Evolutionary conservation across 495 filamentous ascomycete genomes (phyloP).

Genomic region (Saxophila tyrrhenica): DNA sequence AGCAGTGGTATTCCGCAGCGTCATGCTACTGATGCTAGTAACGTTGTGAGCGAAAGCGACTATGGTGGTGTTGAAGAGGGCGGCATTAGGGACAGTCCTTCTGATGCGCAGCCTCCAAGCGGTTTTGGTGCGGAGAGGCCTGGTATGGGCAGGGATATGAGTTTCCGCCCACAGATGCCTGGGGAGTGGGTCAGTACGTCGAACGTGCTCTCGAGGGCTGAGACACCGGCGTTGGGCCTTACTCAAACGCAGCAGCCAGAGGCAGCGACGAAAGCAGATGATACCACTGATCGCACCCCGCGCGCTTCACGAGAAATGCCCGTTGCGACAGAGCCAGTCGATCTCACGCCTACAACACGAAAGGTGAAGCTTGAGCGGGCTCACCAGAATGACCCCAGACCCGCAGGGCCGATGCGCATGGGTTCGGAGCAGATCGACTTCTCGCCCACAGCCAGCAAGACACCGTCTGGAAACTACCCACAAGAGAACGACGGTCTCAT

Average conservation of each 20-base stretch:
- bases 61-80: neutral
- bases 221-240: constrained; percentile 6
- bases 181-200: constrained; percentile 50
- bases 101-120: neutral
- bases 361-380: neutral
- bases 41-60: neutral
- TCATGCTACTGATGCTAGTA: neutral
- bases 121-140: neutral
- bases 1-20: neutral
- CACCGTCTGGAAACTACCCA: neutral
- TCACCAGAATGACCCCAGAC: neutral
- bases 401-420: neutral
- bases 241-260: neutral
- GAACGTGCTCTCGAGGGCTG: constrained; percentile 22
- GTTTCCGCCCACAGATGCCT: constrained; percentile 49
- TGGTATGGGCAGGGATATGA: constrained; percentile 16
- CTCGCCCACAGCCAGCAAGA: neutral
- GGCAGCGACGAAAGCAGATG: neutral
- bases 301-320: constrained; percentile 6
- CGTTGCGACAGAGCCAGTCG: constrained; percentile 14
- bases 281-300: neutral
- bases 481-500: neutral
- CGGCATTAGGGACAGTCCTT: neutral
- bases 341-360: constrained; percentile 28
- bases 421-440: neutral